phyloP scores from a whole-genome alignment of 2,329 filamentous ascomycete species.

The Xylariomycetidae sp. region DNA sequence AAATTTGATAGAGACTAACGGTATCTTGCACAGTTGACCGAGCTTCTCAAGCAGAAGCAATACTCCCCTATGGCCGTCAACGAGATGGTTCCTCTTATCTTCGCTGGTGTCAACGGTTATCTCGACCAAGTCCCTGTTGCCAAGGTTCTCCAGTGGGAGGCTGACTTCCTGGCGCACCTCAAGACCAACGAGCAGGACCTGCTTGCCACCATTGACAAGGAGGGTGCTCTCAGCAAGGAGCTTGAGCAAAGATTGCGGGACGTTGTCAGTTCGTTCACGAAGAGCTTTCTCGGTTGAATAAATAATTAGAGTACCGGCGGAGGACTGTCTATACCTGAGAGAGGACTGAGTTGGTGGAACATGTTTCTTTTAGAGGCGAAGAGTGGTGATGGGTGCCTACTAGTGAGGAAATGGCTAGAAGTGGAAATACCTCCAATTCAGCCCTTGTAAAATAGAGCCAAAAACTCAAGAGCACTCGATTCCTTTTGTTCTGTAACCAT shows the following conservation, averaged over 20 bases:
- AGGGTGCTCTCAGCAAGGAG: slow-evolving; percentile 94
- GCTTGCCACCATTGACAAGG: slow-evolving; percentile 84
- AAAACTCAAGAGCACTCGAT: slow-evolving; percentile 60
- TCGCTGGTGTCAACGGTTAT: slow-evolving; percentile 96
- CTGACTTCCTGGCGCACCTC: slow-evolving; percentile 89
- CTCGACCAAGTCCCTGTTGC: slow-evolving; percentile 82
- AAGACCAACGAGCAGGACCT: slow-evolving; percentile 85
- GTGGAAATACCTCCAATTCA: slow-evolving; percentile 42
- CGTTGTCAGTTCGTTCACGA: slow-evolving; percentile 75
- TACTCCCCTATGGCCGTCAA: slow-evolving; percentile 98
- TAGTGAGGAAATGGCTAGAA: slow-evolving; percentile 41
- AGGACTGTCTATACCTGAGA: slow-evolving; percentile 45
- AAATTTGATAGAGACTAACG: slow-evolving; percentile 11
- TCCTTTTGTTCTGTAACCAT: slow-evolving; percentile 46
- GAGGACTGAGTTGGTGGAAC: slow-evolving; percentile 27
- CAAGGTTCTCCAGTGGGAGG: slow-evolving; percentile 93
- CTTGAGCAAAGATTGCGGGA: slow-evolving; percentile 79
- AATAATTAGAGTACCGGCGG: slow-evolving; percentile 26
- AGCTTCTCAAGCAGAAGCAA: slow-evolving; percentile 99
- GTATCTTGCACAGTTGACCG: slow-evolving; percentile 59
- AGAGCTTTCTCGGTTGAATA: slow-evolving; percentile 72
- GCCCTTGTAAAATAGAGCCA: slow-evolving; percentile 60
- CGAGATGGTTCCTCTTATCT: slow-evolving; percentile 99
- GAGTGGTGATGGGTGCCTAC: slow-evolving; percentile 41
- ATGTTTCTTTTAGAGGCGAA: slow-evolving; percentile 45